Evolutionary conservation across 257 asterid genomes (phyloP), one percentile per base, ranked within the genome.

Genomic region (Henckelia pumila): DNA sequence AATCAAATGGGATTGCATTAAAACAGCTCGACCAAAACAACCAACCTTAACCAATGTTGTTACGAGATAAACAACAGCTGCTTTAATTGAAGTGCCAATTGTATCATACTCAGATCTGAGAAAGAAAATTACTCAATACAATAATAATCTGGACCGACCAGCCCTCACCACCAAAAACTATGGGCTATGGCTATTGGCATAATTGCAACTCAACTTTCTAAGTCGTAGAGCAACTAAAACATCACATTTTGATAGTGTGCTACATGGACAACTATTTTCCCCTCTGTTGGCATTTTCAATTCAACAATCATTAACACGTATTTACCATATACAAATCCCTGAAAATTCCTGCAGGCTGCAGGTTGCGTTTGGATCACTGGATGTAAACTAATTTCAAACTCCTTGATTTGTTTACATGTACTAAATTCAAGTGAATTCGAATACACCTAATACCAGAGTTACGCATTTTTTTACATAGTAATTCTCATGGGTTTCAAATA

Each of bases 21-120:
- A 62, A 70, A 53, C 22, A 24, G 40, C 56, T 24, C 8, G 29
- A 64, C 30, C 50, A 14, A 19, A 49, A 49, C 25, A 19, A 72
- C 84, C 60, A 59, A 92, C 98, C 98, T 94, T 94, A 26, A 94
- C 85, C 64, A 94, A 63, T 56, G 99, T 86, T 1, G 99, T 91
- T 23, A 79, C 80, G 47, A 88, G 96, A 76, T 94, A 94, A 71
- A 91, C 97, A 58, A 82, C 82, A 23, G 96, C 96, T 49, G 97
- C 59, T 80, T 81, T 91, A 73, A 87, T 75, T 8, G 97, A 94
- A 69, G 99, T 94, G 60, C 97, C 96, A 29, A 94, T 82, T 0
- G 99, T 94, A 78, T 91, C 99, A 74, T 91, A 94, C 85, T 94
- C 99, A 10, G 96, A 91, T 82, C 99, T 94, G 84, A 60, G 56